phyloP scores from a whole-genome alignment of 331 rosid genomes.

The Erythrophleum ivorense region DNA sequence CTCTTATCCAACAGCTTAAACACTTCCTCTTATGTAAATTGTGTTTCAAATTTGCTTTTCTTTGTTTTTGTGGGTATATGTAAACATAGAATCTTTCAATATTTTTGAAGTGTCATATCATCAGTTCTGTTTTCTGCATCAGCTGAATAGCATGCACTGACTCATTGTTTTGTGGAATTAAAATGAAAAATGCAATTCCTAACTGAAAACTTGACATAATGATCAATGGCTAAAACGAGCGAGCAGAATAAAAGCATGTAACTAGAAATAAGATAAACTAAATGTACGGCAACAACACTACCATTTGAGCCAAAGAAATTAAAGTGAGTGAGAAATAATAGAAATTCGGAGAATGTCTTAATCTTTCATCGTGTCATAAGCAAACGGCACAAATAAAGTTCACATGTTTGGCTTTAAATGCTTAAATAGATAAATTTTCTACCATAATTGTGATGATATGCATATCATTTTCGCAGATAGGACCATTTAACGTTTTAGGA shows the following conservation, averaged over 20 bases:
- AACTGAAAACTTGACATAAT: not conserved
- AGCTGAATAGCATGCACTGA: not conserved
- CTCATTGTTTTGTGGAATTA: not conserved
- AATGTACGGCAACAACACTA: not conserved
- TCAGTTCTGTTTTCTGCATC: not conserved
- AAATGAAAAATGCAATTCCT: not conserved
- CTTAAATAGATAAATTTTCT: not conserved
- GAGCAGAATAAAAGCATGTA: not conserved
- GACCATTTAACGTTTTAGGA: not conserved
- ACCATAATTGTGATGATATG: constrained; percentile 7
- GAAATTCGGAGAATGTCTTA: not conserved
- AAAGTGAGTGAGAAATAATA: not conserved
- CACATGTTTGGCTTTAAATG: not conserved
- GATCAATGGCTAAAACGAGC: not conserved
- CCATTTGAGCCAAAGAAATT: not conserved
- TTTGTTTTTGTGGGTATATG: not conserved
- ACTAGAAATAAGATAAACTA: not conserved
- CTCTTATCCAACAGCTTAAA: constrained; percentile 38
- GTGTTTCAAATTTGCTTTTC: not conserved
- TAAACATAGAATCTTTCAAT: not conserved
- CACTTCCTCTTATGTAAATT: not conserved
- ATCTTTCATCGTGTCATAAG: not conserved
- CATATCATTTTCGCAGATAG: not conserved
- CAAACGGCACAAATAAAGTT: not conserved
- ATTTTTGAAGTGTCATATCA: not conserved